Evolutionary conservation across 768 basidiomycete species (phyloP).

Genomic region (Termitomyces sp.): DNA sequence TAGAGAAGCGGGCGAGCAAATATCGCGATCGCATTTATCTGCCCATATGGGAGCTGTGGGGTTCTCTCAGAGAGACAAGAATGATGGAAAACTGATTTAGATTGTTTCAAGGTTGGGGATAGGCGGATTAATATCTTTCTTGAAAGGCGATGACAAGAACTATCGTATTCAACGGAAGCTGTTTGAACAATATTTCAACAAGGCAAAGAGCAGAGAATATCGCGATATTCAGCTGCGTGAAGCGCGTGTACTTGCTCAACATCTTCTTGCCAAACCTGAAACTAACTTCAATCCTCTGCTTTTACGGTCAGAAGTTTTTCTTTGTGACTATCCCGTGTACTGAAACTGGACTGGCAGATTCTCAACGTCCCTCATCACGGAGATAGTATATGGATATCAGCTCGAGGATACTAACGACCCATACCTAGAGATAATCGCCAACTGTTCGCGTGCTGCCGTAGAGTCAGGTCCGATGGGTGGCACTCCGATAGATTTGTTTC

Average conservation of each 20-base stretch:
- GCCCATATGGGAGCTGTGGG: neutral
- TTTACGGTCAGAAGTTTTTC: neutral
- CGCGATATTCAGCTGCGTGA: conserved; percentile 22
- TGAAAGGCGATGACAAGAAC: conserved; percentile 15
- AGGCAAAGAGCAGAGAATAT: conserved; percentile 17
- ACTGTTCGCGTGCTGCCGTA: conserved; percentile 5
- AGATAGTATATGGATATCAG: conserved; percentile 18
- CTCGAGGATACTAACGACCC: conserved; percentile 17
- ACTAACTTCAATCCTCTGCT: conserved; percentile 4
- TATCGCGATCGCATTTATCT: neutral
- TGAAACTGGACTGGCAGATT: conserved; percentile 10
- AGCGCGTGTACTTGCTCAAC: conserved; percentile 23
- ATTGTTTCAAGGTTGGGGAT: neutral
- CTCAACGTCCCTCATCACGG: conserved; percentile 16
- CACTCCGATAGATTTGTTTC: conserved; percentile 19
- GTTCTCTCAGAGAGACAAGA: neutral
- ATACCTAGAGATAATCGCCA: conserved; percentile 13
- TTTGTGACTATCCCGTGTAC: neutral
- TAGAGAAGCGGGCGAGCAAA: neutral
- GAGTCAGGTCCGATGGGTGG: conserved; percentile 13
- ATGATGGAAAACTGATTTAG: neutral
- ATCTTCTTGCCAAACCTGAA: conserved; percentile 18
- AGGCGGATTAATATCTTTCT: neutral
- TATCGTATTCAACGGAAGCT: conserved; percentile 18
- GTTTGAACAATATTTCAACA: conserved; percentile 15